Conservation (phyloP, 148 eudicot genomes). For the Persicaria tinctoria region DNA sequence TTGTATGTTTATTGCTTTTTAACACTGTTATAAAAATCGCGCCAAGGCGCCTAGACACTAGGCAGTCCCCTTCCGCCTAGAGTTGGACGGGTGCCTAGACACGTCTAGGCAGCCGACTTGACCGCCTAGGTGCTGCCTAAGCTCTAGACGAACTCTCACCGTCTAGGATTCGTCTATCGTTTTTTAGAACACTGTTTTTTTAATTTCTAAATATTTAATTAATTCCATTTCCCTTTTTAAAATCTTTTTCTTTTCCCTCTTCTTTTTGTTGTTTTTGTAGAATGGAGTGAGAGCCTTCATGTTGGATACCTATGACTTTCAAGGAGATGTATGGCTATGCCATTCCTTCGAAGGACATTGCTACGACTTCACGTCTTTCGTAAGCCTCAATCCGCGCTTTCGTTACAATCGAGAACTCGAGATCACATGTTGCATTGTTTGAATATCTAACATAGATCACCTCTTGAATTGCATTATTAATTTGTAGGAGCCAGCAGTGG, state of each 20-base stretch:
- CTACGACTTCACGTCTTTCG: constrained; percentile 25
- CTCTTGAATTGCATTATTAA: background rate
- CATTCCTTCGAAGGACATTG: constrained; percentile 32
- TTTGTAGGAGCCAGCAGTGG: constrained; percentile 22
- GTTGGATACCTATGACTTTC: constrained; percentile 30
- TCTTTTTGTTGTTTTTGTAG: constrained; percentile 14
- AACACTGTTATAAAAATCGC: no score
- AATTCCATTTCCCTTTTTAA: background rate
- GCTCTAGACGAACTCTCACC: no score
- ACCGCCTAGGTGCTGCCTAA: no score
- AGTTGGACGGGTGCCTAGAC: no score
- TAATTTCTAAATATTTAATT: background rate
- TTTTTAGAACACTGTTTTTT: no score
- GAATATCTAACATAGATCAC: background rate
- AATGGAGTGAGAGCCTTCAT: constrained; percentile 32
- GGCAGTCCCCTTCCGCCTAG: no score
- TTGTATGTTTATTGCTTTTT: constrained; percentile 25
- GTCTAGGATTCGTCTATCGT: no score
- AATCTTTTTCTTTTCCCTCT: background rate
- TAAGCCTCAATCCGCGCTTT: background rate
- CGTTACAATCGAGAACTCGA: no score
- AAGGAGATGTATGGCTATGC: constrained; percentile 33
- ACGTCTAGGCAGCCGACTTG: no score
- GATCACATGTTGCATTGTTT: background rate
- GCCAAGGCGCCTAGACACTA: no score